Evolutionary conservation across 1,284 basidiomycete species (phyloP).

Genomic region (Irpex sp.): DNA sequence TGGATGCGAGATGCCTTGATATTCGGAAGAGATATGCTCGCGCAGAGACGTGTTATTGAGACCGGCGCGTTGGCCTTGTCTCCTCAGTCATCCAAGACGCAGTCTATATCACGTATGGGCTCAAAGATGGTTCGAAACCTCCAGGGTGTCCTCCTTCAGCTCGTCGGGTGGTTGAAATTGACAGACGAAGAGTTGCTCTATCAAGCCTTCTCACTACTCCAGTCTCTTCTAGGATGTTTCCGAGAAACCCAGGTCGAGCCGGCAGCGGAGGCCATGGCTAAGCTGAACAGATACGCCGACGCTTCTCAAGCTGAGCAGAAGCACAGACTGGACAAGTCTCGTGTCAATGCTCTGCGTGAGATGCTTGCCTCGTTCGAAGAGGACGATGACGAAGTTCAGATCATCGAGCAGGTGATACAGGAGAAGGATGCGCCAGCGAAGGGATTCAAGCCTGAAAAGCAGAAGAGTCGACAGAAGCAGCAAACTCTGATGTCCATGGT

Average conservation of each 20-base stretch:
- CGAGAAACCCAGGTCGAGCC: conserved; percentile 51
- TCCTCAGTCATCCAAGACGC: conserved; percentile 25
- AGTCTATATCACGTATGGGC: conserved; percentile 46
- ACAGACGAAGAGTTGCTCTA: conserved; percentile 88
- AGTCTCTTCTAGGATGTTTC: conserved; percentile 73
- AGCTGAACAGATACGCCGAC: conserved; percentile 46
- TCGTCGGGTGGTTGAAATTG: conserved; percentile 83
- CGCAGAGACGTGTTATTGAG: conserved; percentile 78
- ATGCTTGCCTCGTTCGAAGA: conserved; percentile 49
- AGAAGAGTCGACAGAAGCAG: neutral
- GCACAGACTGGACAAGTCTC: conserved; percentile 55
- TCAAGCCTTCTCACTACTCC: conserved; percentile 81
- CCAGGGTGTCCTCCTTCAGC: conserved; percentile 73
- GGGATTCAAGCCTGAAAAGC: neutral
- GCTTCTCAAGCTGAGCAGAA: conserved; percentile 37
- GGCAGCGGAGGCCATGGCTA: conserved; percentile 44
- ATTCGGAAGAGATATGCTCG: conserved; percentile 82
- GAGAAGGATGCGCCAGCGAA: neutral
- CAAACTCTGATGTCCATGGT: neutral
- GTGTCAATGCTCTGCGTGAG: conserved; percentile 55
- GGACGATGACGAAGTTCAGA: conserved; percentile 45
- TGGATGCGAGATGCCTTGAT: conserved; percentile 98
- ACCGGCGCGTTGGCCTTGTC: conserved; percentile 46
- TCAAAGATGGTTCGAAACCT: conserved; percentile 76
- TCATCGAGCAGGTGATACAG: conserved; percentile 26